Conservation (phyloP, 192 early-diverging fungal species). For the Haplosporangium gracile region DNA sequence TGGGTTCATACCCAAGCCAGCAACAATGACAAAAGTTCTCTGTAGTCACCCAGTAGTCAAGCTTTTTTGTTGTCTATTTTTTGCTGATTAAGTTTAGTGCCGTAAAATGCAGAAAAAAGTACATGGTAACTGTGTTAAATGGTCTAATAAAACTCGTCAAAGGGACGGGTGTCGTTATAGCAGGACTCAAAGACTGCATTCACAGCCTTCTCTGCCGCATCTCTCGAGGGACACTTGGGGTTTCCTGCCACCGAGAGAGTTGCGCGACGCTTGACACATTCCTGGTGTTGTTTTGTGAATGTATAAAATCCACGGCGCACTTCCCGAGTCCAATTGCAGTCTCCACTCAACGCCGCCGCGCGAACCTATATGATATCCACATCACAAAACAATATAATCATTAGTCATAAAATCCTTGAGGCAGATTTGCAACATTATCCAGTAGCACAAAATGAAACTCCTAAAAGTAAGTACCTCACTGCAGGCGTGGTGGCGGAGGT, state of each 20-base stretch:
- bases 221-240: conserved; percentile 77
- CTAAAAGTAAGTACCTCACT: conserved; percentile 64
- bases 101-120: not conserved
- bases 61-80: not conserved
- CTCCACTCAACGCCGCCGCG: conserved; percentile 84
- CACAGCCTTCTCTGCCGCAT: conserved; percentile 89
- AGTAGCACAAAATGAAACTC: not conserved
- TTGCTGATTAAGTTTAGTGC: not conserved
- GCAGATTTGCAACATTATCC: not conserved
- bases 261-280: conserved; percentile 90
- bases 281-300: conserved; percentile 85
- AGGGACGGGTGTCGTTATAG: conserved; percentile 95
- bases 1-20: conserved; percentile 26
- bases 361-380: conserved; percentile 63
- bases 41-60: conserved; percentile 2
- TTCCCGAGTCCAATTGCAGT: conserved; percentile 81
- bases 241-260: conserved; percentile 82
- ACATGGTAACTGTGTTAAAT: not conserved
- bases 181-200: conserved; percentile 90
- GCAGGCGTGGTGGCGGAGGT: conserved; percentile 84
- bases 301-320: conserved; percentile 73
- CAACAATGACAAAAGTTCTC: conserved; percentile 44
- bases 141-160: conserved; percentile 91
- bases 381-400: not conserved
- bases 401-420: not conserved